These are phyloP conservation scores for Triticum monococcum DNA, from an alignment of 176 grass and related monocot genomes.

Conservation along the genomic window DNA sequence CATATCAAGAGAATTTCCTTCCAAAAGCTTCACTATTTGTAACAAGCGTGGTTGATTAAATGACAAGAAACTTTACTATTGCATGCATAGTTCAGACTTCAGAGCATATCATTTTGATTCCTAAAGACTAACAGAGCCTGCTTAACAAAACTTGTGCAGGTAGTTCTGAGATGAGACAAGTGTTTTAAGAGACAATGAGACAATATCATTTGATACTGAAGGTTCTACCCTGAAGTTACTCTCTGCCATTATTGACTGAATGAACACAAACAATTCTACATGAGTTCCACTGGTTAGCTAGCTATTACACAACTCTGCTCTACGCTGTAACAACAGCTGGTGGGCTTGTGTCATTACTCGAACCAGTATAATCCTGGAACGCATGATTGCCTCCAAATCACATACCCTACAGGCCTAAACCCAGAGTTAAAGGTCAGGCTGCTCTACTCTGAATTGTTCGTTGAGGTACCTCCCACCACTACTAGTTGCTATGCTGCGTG, in stretches of 20 bases:
- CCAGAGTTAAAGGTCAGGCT: constrained; percentile 9
- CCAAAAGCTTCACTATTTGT: background rate
- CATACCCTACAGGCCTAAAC: background rate
- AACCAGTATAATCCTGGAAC: constrained; percentile 16
- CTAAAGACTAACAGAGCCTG: background rate
- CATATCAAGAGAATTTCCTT: background rate
- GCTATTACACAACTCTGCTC: constrained; percentile 21
- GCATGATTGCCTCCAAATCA: constrained; percentile 32
- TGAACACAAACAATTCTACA: constrained; percentile 25
- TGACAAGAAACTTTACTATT: background rate
- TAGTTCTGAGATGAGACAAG: background rate
- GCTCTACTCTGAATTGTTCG: constrained; percentile 25
- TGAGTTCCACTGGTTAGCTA: constrained; percentile 38
- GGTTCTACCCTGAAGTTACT: constrained; percentile 24
- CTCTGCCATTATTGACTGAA: constrained; percentile 11
- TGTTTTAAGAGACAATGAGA: background rate
- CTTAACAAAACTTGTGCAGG: constrained; percentile 2
- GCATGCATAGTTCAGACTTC: background rate
- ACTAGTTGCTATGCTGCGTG: constrained; percentile 18
- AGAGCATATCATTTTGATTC: constrained; percentile 4
- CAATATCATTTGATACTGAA: constrained; percentile 20
- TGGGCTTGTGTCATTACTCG: constrained; percentile 7
- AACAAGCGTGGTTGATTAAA: background rate
- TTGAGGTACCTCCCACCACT: constrained; percentile 25
- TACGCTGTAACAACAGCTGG: constrained; percentile 13